phyloP scores from a whole-genome alignment of 441 rosid genomes.

The Euphorbia corollata region DNA sequence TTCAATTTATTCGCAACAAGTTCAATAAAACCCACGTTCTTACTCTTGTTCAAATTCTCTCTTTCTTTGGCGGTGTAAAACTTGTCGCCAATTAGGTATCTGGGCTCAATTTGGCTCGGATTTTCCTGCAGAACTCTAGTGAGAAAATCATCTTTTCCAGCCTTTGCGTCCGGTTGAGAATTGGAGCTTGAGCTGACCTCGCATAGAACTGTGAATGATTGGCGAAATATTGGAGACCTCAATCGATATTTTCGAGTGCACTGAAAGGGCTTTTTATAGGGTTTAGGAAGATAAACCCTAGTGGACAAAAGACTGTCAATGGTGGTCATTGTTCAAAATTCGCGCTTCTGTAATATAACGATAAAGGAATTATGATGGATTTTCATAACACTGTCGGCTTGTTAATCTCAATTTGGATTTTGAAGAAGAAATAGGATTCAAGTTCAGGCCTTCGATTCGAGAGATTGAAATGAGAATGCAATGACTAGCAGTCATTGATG shows the following conservation, averaged over 20 bases:
- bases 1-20: slow-evolving; percentile 39
- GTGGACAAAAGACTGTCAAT: slow-evolving; percentile 40
- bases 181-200: slow-evolving; percentile 31
- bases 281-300: slow-evolving; percentile 40
- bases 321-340: slow-evolving; percentile 36
- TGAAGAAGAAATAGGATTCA: background rate
- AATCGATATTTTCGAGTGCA: slow-evolving; percentile 29
- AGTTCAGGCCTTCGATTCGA: background rate
- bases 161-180: slow-evolving; percentile 27
- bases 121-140: slow-evolving; percentile 73
- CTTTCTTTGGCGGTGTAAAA: slow-evolving; percentile 55
- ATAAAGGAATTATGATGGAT: background rate
- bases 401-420: background rate
- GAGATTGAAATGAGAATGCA: background rate
- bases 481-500: background rate
- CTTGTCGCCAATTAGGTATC: slow-evolving; percentile 49
- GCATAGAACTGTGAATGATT: slow-evolving; percentile 46
- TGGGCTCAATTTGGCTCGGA: slow-evolving; percentile 84
- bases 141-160: slow-evolving; percentile 58
- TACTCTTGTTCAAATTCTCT: slow-evolving; percentile 38
- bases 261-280: slow-evolving; percentile 15
- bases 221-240: slow-evolving; percentile 37
- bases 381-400: background rate
- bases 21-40: slow-evolving; percentile 36
- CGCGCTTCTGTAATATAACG: background rate